Base-by-base conservation (phyloP, 192 early-diverging fungal species). In the Dispira parvispora region DNA sequence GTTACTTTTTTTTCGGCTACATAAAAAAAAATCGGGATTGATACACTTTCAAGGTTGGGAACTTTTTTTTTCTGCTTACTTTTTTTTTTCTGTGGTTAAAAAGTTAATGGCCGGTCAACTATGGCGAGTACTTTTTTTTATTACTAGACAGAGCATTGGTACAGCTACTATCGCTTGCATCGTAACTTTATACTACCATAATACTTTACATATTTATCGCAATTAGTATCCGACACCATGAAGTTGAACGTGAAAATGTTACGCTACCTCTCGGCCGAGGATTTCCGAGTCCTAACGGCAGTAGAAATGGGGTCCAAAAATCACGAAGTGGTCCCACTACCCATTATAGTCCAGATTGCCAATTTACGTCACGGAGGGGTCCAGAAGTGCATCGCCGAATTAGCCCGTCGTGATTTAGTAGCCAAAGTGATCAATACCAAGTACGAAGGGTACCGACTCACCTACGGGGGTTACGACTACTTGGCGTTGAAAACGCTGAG, bases 381-480 rank as follows among this genome's bases (percentile, higher is more conserved):
- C 61, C 82, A 88, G 66, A 91, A 88, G 73, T 78, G 85, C 65
- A 77, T 99, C 56, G 77, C 82, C 61, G 88, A 92, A 62, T 76
- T 99, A 21, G 86, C 91, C 21, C 90, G 88, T 68, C 85, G 85
- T 60, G 96, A 92, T 71, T 78, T 99, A 57, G 84, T 99, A 64
- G 81, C 89, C 38, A 78, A 84, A 62, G 91, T 75, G 71, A 43
- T 62, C 16, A 71, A 45, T 62, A 60, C 71, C 58, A 79, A 76
- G 58, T 73, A 99, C 73, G 88, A 90, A 42, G 97, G 97, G 26
- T 99, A 97, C 74, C 80, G 92, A 52, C 78, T 99, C 62, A 93
- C 96, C 27, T 99, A 99, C 69, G 91, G 94, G 55, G 97, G 97
- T n/a, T 99, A 95, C 78, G 97, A 99, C 71, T 97, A 97, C 69